phyloP scores from a whole-genome alignment of 192 early-diverging fungal species.

The Coemansia sp. region DNA sequence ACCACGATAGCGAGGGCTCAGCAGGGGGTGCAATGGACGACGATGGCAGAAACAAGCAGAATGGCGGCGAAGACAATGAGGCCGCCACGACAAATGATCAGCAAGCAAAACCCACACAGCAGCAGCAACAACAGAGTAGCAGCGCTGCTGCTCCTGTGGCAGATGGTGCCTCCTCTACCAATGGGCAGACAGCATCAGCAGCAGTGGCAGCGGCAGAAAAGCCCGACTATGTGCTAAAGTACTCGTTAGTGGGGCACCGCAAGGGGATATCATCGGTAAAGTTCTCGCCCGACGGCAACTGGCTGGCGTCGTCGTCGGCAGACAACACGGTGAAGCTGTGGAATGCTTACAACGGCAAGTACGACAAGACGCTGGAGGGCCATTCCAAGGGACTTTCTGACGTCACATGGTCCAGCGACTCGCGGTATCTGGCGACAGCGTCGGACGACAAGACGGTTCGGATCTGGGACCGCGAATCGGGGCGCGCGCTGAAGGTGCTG shows the following conservation, averaged over 20 bases:
- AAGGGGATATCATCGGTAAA: slow-evolving; percentile 94
- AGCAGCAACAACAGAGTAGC: slow-evolving; percentile 15
- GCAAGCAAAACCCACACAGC: slow-evolving; percentile 8
- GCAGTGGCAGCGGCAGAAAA: slow-evolving; percentile 39
- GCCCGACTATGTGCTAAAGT: slow-evolving; percentile 85
- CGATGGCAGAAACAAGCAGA: neutral
- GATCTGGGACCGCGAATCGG: slow-evolving; percentile 83
- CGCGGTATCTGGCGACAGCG: slow-evolving; percentile 80
- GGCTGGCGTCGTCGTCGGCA: slow-evolving; percentile 86
- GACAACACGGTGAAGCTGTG: slow-evolving; percentile 96
- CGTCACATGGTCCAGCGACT: slow-evolving; percentile 94
- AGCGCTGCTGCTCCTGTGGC: slow-evolving; percentile 10
- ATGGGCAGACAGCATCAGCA: slow-evolving; percentile 6
- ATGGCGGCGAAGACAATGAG: neutral
- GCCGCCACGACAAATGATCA: neutral
- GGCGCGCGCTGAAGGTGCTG: slow-evolving; percentile 71
- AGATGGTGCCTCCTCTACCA: neutral
- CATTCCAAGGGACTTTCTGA: slow-evolving; percentile 94
- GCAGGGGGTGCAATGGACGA: slow-evolving; percentile 1
- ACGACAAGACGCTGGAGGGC: slow-evolving; percentile 82
- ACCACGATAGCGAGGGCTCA: slow-evolving; percentile 3
- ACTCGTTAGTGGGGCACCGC: slow-evolving; percentile 90
- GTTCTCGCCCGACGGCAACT: slow-evolving; percentile 97
- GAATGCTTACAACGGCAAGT: slow-evolving; percentile 83
- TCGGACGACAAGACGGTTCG: slow-evolving; percentile 95